Conservation (phyloP, 2,329 filamentous ascomycete species). For the Grosmannia serpens region DNA sequence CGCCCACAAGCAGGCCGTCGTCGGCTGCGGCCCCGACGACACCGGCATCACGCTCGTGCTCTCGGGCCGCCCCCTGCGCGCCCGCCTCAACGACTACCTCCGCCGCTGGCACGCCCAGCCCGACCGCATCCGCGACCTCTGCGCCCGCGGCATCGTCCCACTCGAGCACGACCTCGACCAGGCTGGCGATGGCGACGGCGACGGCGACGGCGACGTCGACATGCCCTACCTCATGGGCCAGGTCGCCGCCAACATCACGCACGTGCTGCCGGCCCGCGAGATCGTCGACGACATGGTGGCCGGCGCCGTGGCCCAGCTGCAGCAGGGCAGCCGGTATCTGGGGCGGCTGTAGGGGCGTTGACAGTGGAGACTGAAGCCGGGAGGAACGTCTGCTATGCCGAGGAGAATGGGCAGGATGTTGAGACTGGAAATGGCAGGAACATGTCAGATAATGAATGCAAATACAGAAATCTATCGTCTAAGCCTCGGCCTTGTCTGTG, state of each 20-base stretch:
- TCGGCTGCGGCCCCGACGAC: constrained; percentile 65
- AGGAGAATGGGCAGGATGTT: neutral
- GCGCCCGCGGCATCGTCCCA: constrained; percentile 66
- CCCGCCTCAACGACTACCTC: constrained; percentile 76
- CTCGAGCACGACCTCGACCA: constrained; percentile 74
- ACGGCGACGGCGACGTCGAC: constrained; percentile 55
- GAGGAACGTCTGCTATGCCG: no score
- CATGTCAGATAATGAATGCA: neutral
- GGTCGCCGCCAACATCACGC: constrained; percentile 66
- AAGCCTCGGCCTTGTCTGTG: neutral
- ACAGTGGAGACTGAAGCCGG: neutral
- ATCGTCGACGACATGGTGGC: constrained; percentile 89
- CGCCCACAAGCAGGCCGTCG: constrained; percentile 74
- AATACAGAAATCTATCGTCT: neutral
- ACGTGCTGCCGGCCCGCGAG: constrained; percentile 67
- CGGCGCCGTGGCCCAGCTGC: constrained; percentile 60
- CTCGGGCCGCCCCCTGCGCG: constrained; percentile 68
- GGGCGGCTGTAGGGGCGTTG: neutral
- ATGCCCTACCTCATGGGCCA: constrained; percentile 89
- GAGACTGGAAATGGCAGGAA: neutral
- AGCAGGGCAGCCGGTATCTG: constrained; percentile 50
- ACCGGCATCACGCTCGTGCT: constrained; percentile 76
- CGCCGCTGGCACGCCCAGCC: constrained; percentile 68
- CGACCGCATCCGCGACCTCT: constrained; percentile 63
- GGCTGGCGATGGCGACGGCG: constrained; percentile 24